These are phyloP conservation scores for Lenwebbia sp. DNA, from an alignment of 345 rosid species.

Conservation along the genomic window DNA sequence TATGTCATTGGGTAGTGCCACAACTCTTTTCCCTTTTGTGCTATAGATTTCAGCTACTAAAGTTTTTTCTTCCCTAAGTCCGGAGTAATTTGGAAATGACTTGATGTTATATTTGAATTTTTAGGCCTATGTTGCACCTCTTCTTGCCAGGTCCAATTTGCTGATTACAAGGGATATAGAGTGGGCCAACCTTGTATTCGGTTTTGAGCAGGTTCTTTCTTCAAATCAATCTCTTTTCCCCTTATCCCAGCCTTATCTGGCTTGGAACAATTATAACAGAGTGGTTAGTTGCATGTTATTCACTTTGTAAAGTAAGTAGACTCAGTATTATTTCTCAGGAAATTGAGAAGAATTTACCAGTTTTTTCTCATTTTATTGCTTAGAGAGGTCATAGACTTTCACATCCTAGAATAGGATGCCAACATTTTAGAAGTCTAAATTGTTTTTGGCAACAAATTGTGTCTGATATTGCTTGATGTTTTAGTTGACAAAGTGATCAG, in stretches of 20 bases:
- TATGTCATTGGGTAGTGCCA: neutral
- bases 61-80: neutral
- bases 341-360: neutral
- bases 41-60: neutral
- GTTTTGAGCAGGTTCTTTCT: conserved; percentile 76
- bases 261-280: neutral
- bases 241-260: neutral
- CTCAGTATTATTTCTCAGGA: neutral
- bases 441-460: neutral
- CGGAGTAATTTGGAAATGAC: neutral
- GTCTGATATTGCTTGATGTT: neutral
- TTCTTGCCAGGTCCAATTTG: conserved; percentile 92
- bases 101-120: conserved; percentile 1
- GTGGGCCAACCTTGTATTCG: conserved; percentile 95
- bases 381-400: neutral
- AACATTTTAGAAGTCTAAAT: neutral
- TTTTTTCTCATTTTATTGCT: neutral
- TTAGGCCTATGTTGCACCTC: conserved; percentile 61
- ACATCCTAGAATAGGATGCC: neutral
- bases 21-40: neutral
- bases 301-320: neutral
- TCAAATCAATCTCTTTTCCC: neutral
- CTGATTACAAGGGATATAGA: conserved; percentile 93
- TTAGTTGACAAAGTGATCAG: neutral
- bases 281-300: neutral